Conservation (phyloP, 306 rosid genomes). For the Casuarina glauca region DNA sequence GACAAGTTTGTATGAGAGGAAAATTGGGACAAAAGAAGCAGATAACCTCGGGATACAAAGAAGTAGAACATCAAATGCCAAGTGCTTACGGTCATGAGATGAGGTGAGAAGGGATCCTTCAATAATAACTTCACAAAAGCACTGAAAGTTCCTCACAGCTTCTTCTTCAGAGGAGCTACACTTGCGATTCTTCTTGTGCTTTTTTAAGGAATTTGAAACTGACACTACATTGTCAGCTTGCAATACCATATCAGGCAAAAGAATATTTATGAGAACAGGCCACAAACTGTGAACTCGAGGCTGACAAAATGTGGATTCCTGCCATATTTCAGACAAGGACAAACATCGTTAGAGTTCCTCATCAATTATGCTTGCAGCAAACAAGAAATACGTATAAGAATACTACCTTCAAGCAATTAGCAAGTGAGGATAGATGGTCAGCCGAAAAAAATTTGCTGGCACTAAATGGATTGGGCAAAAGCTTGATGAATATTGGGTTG, state of each 20-base stretch:
- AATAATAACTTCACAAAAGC: constrained; percentile 71
- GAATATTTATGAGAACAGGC: constrained; percentile 72
- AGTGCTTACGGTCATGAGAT: constrained; percentile 96
- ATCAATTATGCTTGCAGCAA: constrained; percentile 7
- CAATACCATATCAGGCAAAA: constrained; percentile 64
- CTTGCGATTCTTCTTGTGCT: constrained; percentile 78
- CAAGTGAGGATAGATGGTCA: constrained; percentile 65
- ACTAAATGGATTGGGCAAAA: constrained; percentile 71
- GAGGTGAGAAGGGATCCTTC: constrained; percentile 89
- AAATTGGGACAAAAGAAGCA: constrained; percentile 64
- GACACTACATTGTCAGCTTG: constrained; percentile 62
- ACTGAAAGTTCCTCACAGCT: constrained; percentile 53
- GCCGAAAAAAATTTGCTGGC: constrained; percentile 61
- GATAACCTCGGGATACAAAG: constrained; percentile 76
- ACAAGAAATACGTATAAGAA: constrained; percentile 13
- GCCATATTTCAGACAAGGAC: constrained; percentile 34
- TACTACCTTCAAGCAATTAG: constrained; percentile 78
- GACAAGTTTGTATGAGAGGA: constrained; percentile 77
- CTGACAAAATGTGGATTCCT: constrained; percentile 97
- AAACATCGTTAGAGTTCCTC: constrained; percentile 14
- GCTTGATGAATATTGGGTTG: constrained; percentile 51
- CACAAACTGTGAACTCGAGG: constrained; percentile 90
- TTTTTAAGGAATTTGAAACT: constrained; percentile 74
- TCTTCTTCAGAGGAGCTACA: constrained; percentile 87
- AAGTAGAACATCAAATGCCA: constrained; percentile 77